phyloP scores from a whole-genome alignment of 495 filamentous ascomycete species.

The Tuber brumale region DNA sequence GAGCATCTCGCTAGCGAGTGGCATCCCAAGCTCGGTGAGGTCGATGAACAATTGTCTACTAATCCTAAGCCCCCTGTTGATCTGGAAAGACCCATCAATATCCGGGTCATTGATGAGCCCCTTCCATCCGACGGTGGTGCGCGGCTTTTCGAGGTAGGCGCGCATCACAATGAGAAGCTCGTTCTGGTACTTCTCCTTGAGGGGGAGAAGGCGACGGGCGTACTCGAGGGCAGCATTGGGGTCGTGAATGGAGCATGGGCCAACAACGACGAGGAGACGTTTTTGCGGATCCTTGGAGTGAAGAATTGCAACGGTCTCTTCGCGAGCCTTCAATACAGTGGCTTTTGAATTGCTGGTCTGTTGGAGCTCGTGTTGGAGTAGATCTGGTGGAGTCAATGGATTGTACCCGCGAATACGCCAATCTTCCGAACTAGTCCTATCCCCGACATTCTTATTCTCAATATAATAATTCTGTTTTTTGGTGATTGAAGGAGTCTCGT shows the following conservation, averaged over 20 bases:
- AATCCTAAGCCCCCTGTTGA: conserved; percentile 89
- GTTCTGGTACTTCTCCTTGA: conserved; percentile 84
- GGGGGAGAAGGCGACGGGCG: conserved; percentile 69
- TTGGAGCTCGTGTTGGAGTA: conserved; percentile 90
- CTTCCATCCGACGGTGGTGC: conserved; percentile 99
- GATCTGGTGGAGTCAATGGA: conserved; percentile 83
- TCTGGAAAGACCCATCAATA: conserved; percentile 96
- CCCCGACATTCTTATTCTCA: conserved; percentile 81
- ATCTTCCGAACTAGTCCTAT: conserved; percentile 73
- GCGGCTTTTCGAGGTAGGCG: conserved; percentile 96
- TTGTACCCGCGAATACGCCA: conserved; percentile 90
- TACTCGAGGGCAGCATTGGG: conserved; percentile 88
- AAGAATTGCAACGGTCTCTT: conserved; percentile 73
- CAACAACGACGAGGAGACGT: conserved; percentile 84
- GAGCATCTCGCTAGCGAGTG: conserved; percentile 96
- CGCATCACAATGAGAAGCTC: conserved; percentile 96
- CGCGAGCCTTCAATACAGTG: conserved; percentile 73
- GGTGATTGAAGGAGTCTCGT: background rate
- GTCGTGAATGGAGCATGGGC: conserved; percentile 97
- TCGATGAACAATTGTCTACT: conserved; percentile 92
- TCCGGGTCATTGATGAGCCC: conserved; percentile 98
- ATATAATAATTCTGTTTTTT: conserved; percentile 63
- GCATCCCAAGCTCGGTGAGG: conserved; percentile 90
- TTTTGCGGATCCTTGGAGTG: conserved; percentile 67
- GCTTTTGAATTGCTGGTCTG: conserved; percentile 68